Evolutionary conservation across 2,329 filamentous ascomycete species (phyloP).

Genomic region (Xylaria sp.): DNA sequence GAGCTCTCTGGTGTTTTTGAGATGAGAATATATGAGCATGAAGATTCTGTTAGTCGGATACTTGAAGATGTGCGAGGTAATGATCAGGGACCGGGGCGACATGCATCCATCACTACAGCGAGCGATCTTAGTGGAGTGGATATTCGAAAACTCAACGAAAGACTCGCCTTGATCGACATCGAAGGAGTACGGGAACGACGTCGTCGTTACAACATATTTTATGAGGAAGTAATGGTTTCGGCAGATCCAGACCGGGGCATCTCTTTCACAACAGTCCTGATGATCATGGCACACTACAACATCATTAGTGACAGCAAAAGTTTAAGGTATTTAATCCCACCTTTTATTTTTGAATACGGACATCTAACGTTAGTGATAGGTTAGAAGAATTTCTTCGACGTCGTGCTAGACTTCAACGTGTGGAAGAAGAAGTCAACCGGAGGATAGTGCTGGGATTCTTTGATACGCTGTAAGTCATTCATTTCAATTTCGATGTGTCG

Average conservation of each 20-base stretch:
- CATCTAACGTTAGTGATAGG: conserved; percentile 54
- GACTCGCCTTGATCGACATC: conserved; percentile 79
- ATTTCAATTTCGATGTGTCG: neutral
- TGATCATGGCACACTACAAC: conserved; percentile 98
- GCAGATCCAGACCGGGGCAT: conserved; percentile 91
- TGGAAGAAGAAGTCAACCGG: conserved; percentile 92
- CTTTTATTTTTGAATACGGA: neutral
- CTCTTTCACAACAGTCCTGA: conserved; percentile 88
- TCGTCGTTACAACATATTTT: conserved; percentile 90
- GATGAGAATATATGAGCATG: conserved; percentile 94
- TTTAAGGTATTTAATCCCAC: conserved; percentile 68
- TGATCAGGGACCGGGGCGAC: conserved; percentile 59
- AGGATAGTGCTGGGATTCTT: conserved; percentile 95
- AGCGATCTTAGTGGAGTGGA: conserved; percentile 72
- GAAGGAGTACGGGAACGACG: conserved; percentile 78
- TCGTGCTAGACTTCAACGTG: conserved; percentile 87
- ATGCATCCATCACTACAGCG: conserved; percentile 63
- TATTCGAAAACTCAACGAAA: conserved; percentile 76
- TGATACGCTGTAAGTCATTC: conserved; percentile 76
- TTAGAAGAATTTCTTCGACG: conserved; percentile 95
- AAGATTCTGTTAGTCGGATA: conserved; percentile 86
- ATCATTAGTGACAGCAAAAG: conserved; percentile 98
- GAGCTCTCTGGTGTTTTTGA: conserved; percentile 95
- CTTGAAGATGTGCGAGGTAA: conserved; percentile 82
- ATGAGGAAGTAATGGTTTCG: conserved; percentile 93